Evolutionary conservation across 148 eudicot species (phyloP).

Genomic region (Rhododendron kiyosumense): DNA sequence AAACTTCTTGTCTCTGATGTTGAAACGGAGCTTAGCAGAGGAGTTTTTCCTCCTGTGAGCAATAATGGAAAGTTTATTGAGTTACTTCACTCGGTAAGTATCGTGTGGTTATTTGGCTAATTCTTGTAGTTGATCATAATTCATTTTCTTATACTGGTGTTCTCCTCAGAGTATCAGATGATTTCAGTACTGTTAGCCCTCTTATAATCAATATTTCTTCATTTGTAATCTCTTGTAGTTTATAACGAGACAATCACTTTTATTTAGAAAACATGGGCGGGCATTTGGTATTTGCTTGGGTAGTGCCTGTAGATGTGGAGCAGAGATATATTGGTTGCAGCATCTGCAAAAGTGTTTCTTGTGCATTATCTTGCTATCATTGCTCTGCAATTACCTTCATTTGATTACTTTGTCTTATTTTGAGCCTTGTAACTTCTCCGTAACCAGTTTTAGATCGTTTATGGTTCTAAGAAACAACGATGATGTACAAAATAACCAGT

Average conservation of each 20-base stretch:
- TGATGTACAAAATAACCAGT: background rate
- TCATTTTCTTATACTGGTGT: background rate
- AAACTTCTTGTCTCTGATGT: conserved; percentile 63
- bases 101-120: background rate
- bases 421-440: background rate
- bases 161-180: background rate
- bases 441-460: background rate
- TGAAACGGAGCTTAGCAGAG: conserved; percentile 52
- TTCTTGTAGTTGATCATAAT: background rate
- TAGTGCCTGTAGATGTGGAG: background rate
- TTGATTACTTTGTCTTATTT: background rate
- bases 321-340: background rate
- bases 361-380: background rate
- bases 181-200: background rate
- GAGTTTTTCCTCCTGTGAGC: conserved; percentile 37
- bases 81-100: conserved; percentile 68
- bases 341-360: background rate
- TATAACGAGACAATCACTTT: background rate
- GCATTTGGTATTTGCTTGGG: background rate
- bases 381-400: background rate
- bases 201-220: background rate
- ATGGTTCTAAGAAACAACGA: background rate
- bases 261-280: background rate
- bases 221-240: background rate
- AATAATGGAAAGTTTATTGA: conserved; percentile 66